Percentiles rank a stretch among this genome's conserved stretches.
These are phyloP conservation scores for Chromosphaera perkinsii DNA, from an alignment of 208 protist species.

Conservation along the genomic window DNA sequence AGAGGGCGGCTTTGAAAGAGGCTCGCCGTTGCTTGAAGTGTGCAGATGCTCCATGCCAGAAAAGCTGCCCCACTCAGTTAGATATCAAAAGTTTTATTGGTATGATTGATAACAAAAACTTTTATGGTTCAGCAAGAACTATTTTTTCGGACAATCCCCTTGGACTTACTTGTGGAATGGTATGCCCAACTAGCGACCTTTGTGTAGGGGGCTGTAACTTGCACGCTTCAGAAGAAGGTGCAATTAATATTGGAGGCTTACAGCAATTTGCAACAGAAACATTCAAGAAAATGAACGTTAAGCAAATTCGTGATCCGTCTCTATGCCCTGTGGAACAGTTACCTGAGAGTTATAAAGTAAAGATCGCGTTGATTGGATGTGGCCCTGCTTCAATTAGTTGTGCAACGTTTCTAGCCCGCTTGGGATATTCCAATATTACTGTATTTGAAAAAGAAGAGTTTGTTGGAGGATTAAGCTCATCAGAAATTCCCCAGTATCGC, in stretches of 20 bases:
- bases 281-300: conserved; percentile 70
- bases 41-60: conserved; percentile 62
- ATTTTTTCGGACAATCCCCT: conserved; percentile 78
- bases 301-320: conserved; percentile 56
- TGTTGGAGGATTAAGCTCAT: conserved; percentile 59
- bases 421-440: conserved; percentile 74
- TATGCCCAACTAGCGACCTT: conserved; percentile 64
- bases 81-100: conserved; percentile 62
- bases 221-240: conserved; percentile 57
- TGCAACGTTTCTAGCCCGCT: conserved; percentile 70
- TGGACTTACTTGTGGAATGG: conserved; percentile 59
- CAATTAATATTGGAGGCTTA: conserved; percentile 65
- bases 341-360: conserved; percentile 50
- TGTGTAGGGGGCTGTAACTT: conserved; percentile 75
- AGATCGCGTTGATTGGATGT: conserved; percentile 63
- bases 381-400: conserved; percentile 71
- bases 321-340: conserved; percentile 50
- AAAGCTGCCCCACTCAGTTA: conserved; percentile 56
- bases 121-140: conserved; percentile 51
- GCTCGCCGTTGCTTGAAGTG: conserved; percentile 45
- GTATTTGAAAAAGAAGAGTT: conserved; percentile 73
- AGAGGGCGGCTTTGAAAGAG: conserved; percentile 49
- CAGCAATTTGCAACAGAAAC: conserved; percentile 67
- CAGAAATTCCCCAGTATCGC: conserved; percentile 74
- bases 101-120: conserved; percentile 44